These are phyloP conservation scores for Sphagnum fallax DNA, from an alignment of 228 moss, liverwort and hornwort species.

Conservation along the genomic window DNA sequence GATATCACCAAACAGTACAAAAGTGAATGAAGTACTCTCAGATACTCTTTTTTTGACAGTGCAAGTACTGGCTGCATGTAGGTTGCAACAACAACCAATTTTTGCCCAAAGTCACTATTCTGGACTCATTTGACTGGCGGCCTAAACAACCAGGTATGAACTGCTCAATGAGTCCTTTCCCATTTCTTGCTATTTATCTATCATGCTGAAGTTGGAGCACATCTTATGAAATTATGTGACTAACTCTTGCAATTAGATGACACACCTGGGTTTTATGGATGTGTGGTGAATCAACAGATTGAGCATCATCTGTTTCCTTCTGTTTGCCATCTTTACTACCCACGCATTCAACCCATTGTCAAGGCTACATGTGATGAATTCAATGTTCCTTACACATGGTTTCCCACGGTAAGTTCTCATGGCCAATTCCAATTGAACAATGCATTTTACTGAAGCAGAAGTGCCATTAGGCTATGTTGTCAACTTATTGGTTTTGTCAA, in stretches of 20 bases:
- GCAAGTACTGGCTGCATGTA: conserved; percentile 11
- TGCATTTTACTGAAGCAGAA: background rate
- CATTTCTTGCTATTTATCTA: background rate
- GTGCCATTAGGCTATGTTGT: background rate
- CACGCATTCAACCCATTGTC: conserved; percentile 91
- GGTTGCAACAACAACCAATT: conserved; percentile 95
- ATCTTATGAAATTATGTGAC: no score
- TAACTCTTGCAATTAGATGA: no score
- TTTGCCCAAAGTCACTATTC: conserved; percentile 67
- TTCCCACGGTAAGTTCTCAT: conserved; percentile 59
- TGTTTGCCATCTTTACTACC: conserved; percentile 90
- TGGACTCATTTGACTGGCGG: conserved; percentile 97
- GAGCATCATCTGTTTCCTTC: conserved; percentile 96
- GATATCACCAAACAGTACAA: no score
- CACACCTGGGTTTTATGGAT: no score
- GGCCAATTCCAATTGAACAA: background rate
- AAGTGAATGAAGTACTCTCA: no score
- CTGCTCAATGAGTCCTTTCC: no score
- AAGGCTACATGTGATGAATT: conserved; percentile 90
- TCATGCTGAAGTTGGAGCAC: background rate
- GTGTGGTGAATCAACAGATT: conserved; percentile 44
- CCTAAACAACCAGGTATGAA: conserved; percentile 81
- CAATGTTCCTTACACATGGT: conserved; percentile 72
- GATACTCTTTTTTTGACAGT: no score
- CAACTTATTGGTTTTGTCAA: background rate